These are phyloP conservation scores for Vigna trinervia DNA, from an alignment of 306 rosid genomes.

Conservation along the genomic window DNA sequence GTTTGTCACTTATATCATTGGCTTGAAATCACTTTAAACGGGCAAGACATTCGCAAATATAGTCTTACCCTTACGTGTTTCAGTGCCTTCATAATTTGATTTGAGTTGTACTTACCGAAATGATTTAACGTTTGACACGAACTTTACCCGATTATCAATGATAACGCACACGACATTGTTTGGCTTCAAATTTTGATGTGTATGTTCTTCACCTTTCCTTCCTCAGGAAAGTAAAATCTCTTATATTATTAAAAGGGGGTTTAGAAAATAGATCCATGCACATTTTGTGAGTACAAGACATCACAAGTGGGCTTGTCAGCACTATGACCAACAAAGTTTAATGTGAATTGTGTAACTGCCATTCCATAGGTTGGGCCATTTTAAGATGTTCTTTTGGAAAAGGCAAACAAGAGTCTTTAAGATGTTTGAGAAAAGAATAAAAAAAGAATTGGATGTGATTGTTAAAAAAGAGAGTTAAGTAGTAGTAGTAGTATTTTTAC, in stretches of 20 bases:
- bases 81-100: neutral
- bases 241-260: too few species aligned
- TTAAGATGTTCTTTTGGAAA: neutral
- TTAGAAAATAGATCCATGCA: neutral
- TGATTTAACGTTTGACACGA: conserved; percentile 26
- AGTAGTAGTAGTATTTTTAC: neutral
- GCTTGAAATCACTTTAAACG: too few species aligned
- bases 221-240: too few species aligned
- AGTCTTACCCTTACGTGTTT: too few species aligned
- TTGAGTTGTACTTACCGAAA: neutral
- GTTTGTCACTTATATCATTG: too few species aligned
- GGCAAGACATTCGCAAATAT: too few species aligned
- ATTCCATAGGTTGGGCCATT: conserved; percentile 27
- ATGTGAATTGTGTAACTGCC: conserved; percentile 46
- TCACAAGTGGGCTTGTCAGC: conserved; percentile 45
- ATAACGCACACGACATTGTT: conserved; percentile 7
- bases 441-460: neutral
- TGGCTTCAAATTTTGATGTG: neutral
- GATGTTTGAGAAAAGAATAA: too few species aligned
- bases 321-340: conserved; percentile 44
- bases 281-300: neutral
- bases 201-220: too few species aligned
- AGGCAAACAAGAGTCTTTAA: neutral
- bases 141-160: conserved; percentile 36
- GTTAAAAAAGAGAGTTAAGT: too few species aligned